Evolutionary conservation across 2,329 filamentous ascomycete genomes (phyloP).

Genomic region (Drechmeria coniospora): DNA sequence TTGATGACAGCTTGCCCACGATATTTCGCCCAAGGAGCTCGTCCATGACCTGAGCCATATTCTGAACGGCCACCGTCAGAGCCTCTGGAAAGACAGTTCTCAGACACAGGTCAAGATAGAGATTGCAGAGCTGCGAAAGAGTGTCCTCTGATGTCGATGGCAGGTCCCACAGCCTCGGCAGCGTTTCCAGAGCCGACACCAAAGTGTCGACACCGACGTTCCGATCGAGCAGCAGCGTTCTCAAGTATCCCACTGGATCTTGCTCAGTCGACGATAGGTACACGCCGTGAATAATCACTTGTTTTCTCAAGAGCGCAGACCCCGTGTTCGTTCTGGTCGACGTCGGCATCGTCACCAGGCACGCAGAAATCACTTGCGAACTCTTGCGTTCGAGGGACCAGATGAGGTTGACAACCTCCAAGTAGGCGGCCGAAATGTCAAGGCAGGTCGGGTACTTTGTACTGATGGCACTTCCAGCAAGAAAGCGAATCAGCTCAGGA

Average conservation of each 20-base stretch:
- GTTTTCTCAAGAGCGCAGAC: slow-evolving; percentile 24
- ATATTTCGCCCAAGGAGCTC: slow-evolving; percentile 14
- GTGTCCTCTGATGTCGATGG: slow-evolving; percentile 10
- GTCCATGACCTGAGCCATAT: slow-evolving; percentile 31
- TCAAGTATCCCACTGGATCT: slow-evolving; percentile 10
- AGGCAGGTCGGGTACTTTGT: slow-evolving; percentile 15
- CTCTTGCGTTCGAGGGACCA: slow-evolving; percentile 14
- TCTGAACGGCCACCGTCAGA: slow-evolving; percentile 29
- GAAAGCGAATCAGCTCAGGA: slow-evolving; percentile 13
- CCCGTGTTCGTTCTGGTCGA: too few relatives aligned
- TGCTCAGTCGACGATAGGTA: slow-evolving; percentile 14
- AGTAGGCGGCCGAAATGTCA: slow-evolving; percentile 28
- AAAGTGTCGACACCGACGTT: slow-evolving; percentile 19
- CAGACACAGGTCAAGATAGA: slow-evolving; percentile 28
- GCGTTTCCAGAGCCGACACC: slow-evolving; percentile 17
- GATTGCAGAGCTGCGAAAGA: slow-evolving; percentile 18
- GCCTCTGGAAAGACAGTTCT: slow-evolving; percentile 25
- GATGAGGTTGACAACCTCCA: slow-evolving; percentile 30
- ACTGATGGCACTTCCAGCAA: slow-evolving; percentile 12
- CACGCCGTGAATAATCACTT: slow-evolving; percentile 21
- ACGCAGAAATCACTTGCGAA: slow-evolving; percentile 6
- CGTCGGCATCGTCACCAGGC: slow-evolving; percentile 8
- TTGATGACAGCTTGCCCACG: slow-evolving; percentile 15
- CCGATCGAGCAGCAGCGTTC: slow-evolving; percentile 12
- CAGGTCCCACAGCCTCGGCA: slow-evolving; percentile 16